Evolutionary conservation across 176 grass and related monocot genomes (phyloP).

Genomic region (Oryza officinalis): DNA sequence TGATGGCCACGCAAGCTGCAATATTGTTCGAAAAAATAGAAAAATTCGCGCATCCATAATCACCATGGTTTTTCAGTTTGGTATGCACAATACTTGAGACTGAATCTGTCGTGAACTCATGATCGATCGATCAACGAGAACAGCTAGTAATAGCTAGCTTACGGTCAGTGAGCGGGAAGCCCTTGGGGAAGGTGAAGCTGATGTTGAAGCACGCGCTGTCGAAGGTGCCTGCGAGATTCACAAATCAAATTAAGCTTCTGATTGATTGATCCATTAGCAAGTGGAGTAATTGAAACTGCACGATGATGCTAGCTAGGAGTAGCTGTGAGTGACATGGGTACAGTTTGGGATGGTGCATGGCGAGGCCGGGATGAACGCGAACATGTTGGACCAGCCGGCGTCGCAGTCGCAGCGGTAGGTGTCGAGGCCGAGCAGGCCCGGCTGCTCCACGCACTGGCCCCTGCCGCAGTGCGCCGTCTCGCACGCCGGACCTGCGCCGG

Average conservation of each 20-base stretch:
- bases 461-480: conserved; percentile 22
- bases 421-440: neutral
- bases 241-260: too few species aligned
- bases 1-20: conserved; percentile 22
- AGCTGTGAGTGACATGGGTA: too few species aligned
- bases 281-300: too few species aligned
- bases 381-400: conserved; percentile 18
- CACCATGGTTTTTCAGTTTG: too few species aligned
- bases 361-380: accelerated
- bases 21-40: too few species aligned
- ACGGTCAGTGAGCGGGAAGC: neutral
- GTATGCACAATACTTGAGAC: neutral
- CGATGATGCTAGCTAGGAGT: too few species aligned
- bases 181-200: neutral
- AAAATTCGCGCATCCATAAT: too few species aligned
- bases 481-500: neutral
- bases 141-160: neutral
- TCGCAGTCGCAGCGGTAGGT: conserved; percentile 33
- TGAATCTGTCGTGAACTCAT: neutral
- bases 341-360: conserved; percentile 39
- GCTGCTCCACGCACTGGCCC: conserved; percentile 23
- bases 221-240: neutral
- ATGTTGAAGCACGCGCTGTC: neutral
- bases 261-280: too few species aligned
- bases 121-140: neutral